These are phyloP conservation scores for Xanthoceras sorbifolium DNA, from an alignment of 345 rosid genomes.

Conservation along the genomic window DNA sequence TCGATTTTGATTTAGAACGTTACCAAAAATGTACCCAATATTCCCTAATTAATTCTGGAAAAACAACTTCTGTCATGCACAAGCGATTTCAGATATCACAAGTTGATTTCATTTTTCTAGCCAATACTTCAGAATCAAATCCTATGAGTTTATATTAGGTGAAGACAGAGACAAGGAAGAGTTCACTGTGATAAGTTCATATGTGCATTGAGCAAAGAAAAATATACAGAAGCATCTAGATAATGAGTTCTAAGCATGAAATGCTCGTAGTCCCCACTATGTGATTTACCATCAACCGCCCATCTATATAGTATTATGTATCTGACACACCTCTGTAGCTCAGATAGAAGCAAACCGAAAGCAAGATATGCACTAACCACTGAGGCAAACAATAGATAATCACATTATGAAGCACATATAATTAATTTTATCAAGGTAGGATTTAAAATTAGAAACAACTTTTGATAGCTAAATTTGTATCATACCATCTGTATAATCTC, in stretches of 20 bases:
- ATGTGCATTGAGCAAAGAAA: too few species aligned
- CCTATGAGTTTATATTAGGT: not conserved
- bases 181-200: not conserved
- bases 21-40: too few species aligned
- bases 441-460: not conserved
- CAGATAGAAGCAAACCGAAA: not conserved
- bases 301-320: not conserved
- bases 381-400: not conserved
- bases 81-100: not conserved
- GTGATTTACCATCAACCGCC: not conserved
- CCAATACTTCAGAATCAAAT: not conserved
- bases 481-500: conserved; percentile 68
- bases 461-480: not conserved
- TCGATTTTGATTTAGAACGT: not conserved
- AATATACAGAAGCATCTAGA: too few species aligned
- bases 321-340: not conserved
- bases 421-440: not conserved
- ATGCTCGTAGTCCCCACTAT: not conserved
- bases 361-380: not conserved
- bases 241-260: not conserved
- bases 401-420: not conserved
- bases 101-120: not conserved
- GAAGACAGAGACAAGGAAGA: not conserved
- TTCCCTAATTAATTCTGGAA: not conserved
- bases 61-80: not conserved